Percentiles rank a stretch among this genome's conserved stretches.
These are phyloP conservation scores for Golubevia pallescens DNA, from an alignment of 1,284 basidiomycete species.

Conservation along the genomic window DNA sequence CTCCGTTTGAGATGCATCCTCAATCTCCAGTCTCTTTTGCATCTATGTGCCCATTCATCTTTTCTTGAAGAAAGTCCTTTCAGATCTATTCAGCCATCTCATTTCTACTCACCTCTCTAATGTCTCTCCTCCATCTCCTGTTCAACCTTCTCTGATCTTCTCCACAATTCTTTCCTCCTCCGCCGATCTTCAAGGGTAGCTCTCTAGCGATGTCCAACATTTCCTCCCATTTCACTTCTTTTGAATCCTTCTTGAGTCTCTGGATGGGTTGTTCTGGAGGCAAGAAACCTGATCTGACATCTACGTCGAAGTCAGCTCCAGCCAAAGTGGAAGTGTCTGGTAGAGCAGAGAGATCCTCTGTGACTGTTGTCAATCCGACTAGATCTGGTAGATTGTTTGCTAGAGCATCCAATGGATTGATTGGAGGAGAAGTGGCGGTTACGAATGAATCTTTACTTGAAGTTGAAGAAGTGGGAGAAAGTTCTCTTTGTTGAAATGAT, in stretches of 20 bases:
- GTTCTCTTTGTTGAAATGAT: not conserved
- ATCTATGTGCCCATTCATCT: not conserved
- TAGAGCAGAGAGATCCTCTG: conserved; percentile 7
- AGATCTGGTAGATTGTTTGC: not conserved
- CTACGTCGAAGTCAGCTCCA: conserved; percentile 57
- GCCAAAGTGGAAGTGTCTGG: conserved; percentile 55
- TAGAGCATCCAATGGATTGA: not conserved
- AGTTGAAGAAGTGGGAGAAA: not conserved
- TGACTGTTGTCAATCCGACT: not conserved
- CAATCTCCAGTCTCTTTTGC: no score
- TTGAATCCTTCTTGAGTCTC: conserved; percentile 19
- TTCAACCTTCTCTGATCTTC: conserved; percentile 22
- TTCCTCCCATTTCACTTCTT: conserved; percentile 38
- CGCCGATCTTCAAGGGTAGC: conserved; percentile 39
- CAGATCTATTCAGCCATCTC: not conserved
- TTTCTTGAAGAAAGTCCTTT: not conserved
- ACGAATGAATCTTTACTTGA: not conserved
- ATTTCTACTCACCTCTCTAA: conserved; percentile 17
- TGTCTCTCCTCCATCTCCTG: conserved; percentile 37
- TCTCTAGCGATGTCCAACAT: conserved; percentile 42
- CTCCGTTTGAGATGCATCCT: not conserved
- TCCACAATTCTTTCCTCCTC: conserved; percentile 30
- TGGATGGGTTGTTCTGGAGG: conserved; percentile 46
- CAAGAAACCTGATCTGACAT: conserved; percentile 55
- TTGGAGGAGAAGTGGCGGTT: not conserved